Conservation (phyloP, 495 filamentous ascomycete species). For the Annulohypoxylon maeteangense region DNA sequence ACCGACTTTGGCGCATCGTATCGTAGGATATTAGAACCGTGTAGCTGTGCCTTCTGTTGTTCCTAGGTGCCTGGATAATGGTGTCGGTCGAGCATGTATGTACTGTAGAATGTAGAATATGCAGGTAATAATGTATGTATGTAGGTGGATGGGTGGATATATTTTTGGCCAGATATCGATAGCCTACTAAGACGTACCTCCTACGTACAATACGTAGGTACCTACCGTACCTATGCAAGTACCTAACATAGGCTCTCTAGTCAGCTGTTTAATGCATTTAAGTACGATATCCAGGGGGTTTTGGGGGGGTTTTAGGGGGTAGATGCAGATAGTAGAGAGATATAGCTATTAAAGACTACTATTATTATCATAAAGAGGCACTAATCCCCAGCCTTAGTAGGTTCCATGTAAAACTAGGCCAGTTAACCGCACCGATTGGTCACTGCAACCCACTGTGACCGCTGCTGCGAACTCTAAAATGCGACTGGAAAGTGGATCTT, state of each 20-base stretch:
- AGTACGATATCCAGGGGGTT: too few species aligned
- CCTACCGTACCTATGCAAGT: too few species aligned
- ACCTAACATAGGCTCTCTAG: constrained; percentile 1
- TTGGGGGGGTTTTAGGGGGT: too few species aligned
- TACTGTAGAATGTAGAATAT: neutral
- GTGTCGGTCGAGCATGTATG: constrained; percentile 12
- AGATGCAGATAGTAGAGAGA: neutral
- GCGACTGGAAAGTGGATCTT: constrained; percentile 24
- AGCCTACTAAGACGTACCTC: too few species aligned
- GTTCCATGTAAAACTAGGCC: neutral
- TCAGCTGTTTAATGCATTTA: neutral
- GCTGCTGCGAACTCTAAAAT: constrained; percentile 34
- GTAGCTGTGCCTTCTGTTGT: constrained; percentile 6
- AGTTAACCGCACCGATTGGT: constrained; percentile 10
- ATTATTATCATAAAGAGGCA: neutral
- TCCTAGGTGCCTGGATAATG: neutral
- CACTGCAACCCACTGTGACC: neutral
- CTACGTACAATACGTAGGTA: too few species aligned
- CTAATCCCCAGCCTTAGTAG: constrained; percentile 1
- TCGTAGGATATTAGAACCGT: constrained; percentile 4
- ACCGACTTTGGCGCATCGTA: constrained; percentile 44
- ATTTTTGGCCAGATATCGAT: constrained; percentile 24
- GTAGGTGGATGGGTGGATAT: neutral
- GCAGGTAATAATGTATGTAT: neutral
- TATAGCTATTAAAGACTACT: neutral